Percentiles rank a stretch among this genome's conserved stretches.
Evolutionary conservation across 2,329 filamentous ascomycete genomes (phyloP).

Genomic region (Microdochium bolleyi): DNA sequence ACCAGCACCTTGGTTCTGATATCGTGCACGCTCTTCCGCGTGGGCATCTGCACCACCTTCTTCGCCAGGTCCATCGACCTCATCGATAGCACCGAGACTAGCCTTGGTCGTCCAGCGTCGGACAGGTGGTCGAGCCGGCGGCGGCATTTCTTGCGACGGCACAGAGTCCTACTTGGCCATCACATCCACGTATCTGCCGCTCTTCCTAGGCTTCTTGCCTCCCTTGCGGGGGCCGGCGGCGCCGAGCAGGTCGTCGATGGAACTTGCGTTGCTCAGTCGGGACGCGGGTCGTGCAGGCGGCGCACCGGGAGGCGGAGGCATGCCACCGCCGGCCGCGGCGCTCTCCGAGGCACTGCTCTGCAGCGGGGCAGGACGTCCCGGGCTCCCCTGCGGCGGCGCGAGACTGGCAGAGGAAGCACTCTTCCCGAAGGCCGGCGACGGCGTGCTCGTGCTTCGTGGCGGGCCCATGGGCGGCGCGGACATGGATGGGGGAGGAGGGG

Average conservation of each 20-base stretch:
- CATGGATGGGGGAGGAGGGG: conserved; percentile 12
- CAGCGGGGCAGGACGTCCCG: not conserved
- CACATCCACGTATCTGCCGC: conserved; percentile 87
- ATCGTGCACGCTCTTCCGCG: too few relatives aligned
- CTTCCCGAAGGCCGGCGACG: conserved; percentile 5
- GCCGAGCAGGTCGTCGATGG: conserved; percentile 86
- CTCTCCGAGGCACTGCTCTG: not conserved
- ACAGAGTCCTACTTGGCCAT: conserved; percentile 59
- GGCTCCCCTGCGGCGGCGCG: not conserved
- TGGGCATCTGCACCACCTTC: not conserved
- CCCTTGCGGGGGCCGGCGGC: conserved; percentile 63
- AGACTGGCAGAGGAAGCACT: conserved; percentile 1
- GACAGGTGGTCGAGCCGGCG: not conserved
- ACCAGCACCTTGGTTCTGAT: too few relatives aligned
- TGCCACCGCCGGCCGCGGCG: not conserved
- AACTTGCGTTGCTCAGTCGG: conserved; percentile 84
- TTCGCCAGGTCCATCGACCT: not conserved
- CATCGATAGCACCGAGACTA: not conserved
- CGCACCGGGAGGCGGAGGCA: conserved; percentile 26
- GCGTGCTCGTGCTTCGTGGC: not conserved
- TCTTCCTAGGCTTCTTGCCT: conserved; percentile 67
- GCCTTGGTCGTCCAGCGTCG: not conserved
- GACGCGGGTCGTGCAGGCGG: conserved; percentile 66
- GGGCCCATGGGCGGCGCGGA: conserved; percentile 15
- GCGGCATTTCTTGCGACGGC: not conserved